Conservation (phyloP, 2,329 filamentous ascomycete species). For the Dryadomyces sulphureus region DNA sequence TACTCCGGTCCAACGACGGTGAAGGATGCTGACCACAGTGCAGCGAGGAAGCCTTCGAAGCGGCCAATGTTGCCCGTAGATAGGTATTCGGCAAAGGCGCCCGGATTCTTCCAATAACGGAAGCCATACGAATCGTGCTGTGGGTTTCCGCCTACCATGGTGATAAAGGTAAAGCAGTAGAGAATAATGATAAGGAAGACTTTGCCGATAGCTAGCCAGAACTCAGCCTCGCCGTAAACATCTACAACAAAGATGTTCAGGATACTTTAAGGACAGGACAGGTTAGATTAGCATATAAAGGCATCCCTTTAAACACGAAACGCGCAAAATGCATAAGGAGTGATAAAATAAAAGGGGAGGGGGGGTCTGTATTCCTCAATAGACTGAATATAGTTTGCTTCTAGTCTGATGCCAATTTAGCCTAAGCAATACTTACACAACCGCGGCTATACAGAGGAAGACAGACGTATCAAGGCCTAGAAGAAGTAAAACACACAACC, state of each 20-base stretch:
- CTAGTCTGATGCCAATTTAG: not conserved
- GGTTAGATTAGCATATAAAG: not conserved
- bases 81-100: conserved; percentile 21
- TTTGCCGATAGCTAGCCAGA: conserved; percentile 30
- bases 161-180: conserved; percentile 38
- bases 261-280: conserved; percentile 1
- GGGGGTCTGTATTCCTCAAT: not conserved
- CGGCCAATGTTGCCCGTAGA: conserved; percentile 26
- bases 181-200: conserved; percentile 37
- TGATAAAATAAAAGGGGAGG: not conserved
- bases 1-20: conserved; percentile 39
- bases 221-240: conserved; percentile 25
- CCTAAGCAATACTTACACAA: not conserved
- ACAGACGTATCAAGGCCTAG: not conserved
- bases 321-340: not conserved
- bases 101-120: conserved; percentile 27
- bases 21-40: conserved; percentile 23
- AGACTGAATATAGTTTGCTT: too few species aligned
- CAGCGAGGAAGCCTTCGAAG: conserved; percentile 13
- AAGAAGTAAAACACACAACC: not conserved
- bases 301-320: not conserved
- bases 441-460: not conserved
- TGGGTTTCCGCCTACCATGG: conserved; percentile 42
- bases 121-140: conserved; percentile 29
- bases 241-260: conserved; percentile 21